Percentiles rank a stretch among this genome's conserved stretches.
These are phyloP conservation scores for Nothopassalora personata DNA, from an alignment of 2,329 filamentous ascomycete genomes.

Conservation along the genomic window DNA sequence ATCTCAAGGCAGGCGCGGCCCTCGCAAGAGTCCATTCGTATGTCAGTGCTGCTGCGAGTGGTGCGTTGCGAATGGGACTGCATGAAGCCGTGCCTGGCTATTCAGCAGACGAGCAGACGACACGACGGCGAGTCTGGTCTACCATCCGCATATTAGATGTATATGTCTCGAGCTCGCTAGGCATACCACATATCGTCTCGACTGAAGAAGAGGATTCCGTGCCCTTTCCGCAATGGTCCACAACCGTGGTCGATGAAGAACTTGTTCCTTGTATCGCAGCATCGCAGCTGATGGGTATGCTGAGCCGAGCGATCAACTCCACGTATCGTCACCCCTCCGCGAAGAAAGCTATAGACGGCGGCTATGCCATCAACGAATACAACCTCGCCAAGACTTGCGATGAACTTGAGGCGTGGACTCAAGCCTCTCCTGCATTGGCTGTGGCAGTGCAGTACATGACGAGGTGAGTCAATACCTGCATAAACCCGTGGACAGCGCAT, in stretches of 20 bases:
- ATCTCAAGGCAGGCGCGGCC: conserved; percentile 13
- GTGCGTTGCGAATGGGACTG: conserved; percentile 16
- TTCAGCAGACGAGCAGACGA: conserved; percentile 11
- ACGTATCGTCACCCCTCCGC: conserved; percentile 2
- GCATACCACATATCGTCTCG: conserved; percentile 8
- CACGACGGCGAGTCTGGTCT: conserved; percentile 17
- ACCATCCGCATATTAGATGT: conserved; percentile 12
- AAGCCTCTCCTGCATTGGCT: conserved; percentile 7
- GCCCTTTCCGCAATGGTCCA: conserved; percentile 7
- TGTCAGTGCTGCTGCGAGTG: conserved; percentile 15
- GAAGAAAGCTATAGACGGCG: not conserved
- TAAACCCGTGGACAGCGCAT: not conserved
- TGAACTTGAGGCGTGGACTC: conserved; percentile 11
- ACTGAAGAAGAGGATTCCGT: not conserved
- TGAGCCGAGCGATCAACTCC: conserved; percentile 5
- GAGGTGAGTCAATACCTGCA: conserved; percentile 5
- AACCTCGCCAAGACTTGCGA: conserved; percentile 6
- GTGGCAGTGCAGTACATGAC: conserved; percentile 14
- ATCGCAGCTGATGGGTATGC: conserved; percentile 11
- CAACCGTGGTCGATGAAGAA: conserved; percentile 6
- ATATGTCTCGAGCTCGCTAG: conserved; percentile 10
- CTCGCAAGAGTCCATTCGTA: conserved; percentile 11
- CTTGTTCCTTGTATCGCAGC: conserved; percentile 11
- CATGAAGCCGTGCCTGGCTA: conserved; percentile 14
- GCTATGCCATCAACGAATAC: conserved; percentile 2